phyloP scores from a whole-genome alignment of 257 asterid genomes.

The Solanum dulcamara region DNA sequence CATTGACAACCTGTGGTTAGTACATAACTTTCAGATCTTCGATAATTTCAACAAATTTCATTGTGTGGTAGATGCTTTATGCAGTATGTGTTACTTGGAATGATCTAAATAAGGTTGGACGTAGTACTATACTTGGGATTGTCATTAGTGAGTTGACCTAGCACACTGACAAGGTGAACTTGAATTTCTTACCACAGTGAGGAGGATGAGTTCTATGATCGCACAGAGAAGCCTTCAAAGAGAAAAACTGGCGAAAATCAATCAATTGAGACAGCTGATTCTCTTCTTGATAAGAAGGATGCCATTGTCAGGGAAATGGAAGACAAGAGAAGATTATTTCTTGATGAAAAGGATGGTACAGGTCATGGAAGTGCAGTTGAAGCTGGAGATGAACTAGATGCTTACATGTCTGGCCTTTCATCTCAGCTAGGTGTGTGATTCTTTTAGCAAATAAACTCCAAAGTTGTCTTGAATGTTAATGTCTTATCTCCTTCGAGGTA shows the following conservation, averaged over 20 bases:
- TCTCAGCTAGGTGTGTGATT: constrained; percentile 67
- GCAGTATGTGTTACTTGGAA: background rate
- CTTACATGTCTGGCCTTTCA: constrained; percentile 86
- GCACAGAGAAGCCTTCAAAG: constrained; percentile 58
- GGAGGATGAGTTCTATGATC: constrained; percentile 91
- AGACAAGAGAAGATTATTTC: constrained; percentile 45
- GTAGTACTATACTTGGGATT: background rate
- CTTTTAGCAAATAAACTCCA: background rate
- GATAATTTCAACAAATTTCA: background rate
- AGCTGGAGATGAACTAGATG: constrained; percentile 91
- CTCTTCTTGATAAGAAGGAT: constrained; percentile 92
- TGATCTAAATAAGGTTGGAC: background rate
- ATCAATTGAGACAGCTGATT: constrained; percentile 88
- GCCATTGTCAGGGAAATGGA: constrained; percentile 50
- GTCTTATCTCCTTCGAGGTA: background rate
- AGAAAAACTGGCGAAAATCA: constrained; percentile 50
- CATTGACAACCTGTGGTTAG: constrained; percentile 28
- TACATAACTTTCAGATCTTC: background rate
- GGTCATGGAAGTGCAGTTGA: constrained; percentile 9
- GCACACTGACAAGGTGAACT: background rate
- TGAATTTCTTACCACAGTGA: constrained; percentile 41
- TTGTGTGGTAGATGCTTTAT: background rate
- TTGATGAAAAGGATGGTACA: constrained; percentile 20
- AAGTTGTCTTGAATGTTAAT: background rate
- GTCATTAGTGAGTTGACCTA: background rate